Evolutionary conservation across 2,329 filamentous ascomycete species (phyloP), one percentile per base, ranked within the genome.

Genomic region (Pseudofabraea citricarpa): DNA sequence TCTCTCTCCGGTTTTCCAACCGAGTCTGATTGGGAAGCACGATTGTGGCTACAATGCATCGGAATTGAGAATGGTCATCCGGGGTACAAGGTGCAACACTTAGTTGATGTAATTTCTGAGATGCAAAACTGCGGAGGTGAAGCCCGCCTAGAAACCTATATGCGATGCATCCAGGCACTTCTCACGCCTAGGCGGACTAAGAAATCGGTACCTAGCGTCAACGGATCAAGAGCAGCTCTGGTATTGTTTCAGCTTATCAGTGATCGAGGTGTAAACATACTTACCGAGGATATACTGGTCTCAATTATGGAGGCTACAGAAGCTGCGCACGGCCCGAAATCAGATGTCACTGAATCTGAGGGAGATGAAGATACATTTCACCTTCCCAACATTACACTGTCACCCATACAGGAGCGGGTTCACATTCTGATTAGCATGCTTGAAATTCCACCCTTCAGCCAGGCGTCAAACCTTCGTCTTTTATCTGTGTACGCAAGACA

Each of bases 401-500:
- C 46, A 13, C 43, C 46, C 13, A 44, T 54, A 15, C 56, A 56
- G 31, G 33, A 38, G 12, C 49, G 61, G 10, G 62, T 73, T 8
- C 69, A 70, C 45, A 51, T 57, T 15, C 70, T 71, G 15, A 60
- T 81, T 15, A 70, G 74, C 49, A 54, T 60, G 4, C 58, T 78
- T 4, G 57, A 74, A n/a, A 48, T 60, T 0, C 63, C 69, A 37
- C 66, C 68, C n/a, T 67, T 68, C 39, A 51, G 57, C 18, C 64
- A 69, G 20, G 43, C 49, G 3, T 60, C 67, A 37, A 58, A 69
- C 8, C 56, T 64, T 33, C 62, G 61, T 15, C 61, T 79, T 26
- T 63, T 79, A 63, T 52, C 60, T 3, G 64, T 67, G 1, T 74
- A 79, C 49, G 68, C 75, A 5, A 50, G 53, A 16, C 67, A 68